phyloP scores from a whole-genome alignment of 202 grass and related monocot species.

The Hordeum pubiflorum region DNA sequence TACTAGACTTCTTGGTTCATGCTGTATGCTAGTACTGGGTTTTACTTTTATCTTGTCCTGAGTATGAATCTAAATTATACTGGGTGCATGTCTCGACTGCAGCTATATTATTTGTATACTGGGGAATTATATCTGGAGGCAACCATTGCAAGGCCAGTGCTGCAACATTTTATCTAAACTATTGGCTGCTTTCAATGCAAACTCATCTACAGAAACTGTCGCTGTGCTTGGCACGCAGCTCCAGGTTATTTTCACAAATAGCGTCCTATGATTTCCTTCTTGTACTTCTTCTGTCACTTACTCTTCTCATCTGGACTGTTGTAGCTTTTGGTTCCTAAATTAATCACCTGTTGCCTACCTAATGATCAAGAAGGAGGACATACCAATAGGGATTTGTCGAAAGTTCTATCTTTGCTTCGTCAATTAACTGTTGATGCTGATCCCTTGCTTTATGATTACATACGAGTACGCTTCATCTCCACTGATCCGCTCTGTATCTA shows the following conservation, averaged over 20 bases:
- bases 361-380: conserved; percentile 33
- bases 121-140: conserved; percentile 53
- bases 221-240: conserved; percentile 69
- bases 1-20: background rate
- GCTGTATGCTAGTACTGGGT: background rate
- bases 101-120: conserved; percentile 91
- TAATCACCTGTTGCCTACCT: conserved; percentile 64
- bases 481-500: background rate
- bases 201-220: conserved; percentile 46
- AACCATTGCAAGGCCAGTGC: conserved; percentile 70
- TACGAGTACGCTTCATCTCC: conserved; percentile 53
- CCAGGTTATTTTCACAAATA: conserved; percentile 54
- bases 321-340: conserved; percentile 82
- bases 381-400: conserved; percentile 40
- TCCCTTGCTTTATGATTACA: conserved; percentile 76
- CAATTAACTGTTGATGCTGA: conserved; percentile 72
- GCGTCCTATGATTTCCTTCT: background rate
- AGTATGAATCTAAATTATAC: conserved; percentile 22
- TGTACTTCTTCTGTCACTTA: conserved; percentile 6
- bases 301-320: conserved; percentile 22
- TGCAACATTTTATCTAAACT: conserved; percentile 77
- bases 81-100: conserved; percentile 23
- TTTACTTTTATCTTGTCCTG: conserved; percentile 1
- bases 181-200: conserved; percentile 47
- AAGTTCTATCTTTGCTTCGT: conserved; percentile 70